A percentile compares a stretch with the other conserved stretches of the same genome.
Conservation (phyloP, 352 stramenopile genomes). For the Globisporangium paroecandrum region DNA sequence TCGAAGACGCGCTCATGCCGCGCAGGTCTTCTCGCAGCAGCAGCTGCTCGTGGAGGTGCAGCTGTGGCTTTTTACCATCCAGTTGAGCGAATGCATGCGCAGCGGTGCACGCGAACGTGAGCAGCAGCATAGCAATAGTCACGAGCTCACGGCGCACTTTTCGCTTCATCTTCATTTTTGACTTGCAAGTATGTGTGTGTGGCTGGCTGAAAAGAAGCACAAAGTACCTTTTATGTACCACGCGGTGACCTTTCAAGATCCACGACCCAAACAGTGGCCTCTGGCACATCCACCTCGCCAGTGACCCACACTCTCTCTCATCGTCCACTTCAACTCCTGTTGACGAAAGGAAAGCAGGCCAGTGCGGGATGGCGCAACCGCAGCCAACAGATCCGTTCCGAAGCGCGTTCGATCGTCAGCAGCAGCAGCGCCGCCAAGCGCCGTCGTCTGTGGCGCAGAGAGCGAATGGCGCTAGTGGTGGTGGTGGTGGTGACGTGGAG, state of each 20-base stretch:
- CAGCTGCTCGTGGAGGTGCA: neutral
- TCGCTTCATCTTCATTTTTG: neutral
- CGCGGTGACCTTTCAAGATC: neutral
- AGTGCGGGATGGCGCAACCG: neutral
- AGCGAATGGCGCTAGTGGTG: neutral
- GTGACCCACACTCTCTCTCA: neutral
- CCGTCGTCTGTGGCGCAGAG: neutral
- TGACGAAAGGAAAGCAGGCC: neutral
- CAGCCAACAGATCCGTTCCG: neutral
- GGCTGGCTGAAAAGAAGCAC: no score
- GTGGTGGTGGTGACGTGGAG: neutral
- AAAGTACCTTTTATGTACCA: neutral
- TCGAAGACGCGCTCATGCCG: neutral
- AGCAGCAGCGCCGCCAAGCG: neutral
- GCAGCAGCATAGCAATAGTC: neutral
- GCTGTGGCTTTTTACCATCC: no score
- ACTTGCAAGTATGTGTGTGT: neutral
- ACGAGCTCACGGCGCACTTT: neutral
- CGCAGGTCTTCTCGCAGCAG: conserved; percentile 22
- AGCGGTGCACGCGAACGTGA: neutral
- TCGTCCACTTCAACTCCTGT: neutral
- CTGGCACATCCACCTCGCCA: neutral
- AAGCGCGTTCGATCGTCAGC: neutral
- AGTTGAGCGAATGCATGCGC: no score
- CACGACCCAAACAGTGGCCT: neutral